Evolutionary conservation across 2,329 filamentous ascomycete species (phyloP), one percentile per base, ranked within the genome.

Genomic region (Stagonosporopsis tanaceti): DNA sequence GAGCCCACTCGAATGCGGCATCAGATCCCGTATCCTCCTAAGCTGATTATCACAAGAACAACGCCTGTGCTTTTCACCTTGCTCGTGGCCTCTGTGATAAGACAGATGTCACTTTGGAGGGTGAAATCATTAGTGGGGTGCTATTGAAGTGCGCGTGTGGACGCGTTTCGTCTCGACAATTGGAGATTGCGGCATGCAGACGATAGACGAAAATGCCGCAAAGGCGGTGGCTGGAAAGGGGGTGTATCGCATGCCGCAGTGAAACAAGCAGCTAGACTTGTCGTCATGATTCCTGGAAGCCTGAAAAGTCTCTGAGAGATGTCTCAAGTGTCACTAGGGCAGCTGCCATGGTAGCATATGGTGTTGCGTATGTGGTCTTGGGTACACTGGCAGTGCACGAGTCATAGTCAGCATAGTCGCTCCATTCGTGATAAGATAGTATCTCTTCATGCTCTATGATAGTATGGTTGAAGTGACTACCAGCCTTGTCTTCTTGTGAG

Each of bases 131-230:
- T 5, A 6, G 14, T 20, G 20, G 7, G 15, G 25, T n/a, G 28
- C 32, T 50, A 27, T 20, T 25, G 47, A 15, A 2, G 35, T 22
- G 25, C 28, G 22, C 39, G 20, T 42, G 27, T 39, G 4, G 22
- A 40, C 14, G 47, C 34, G 44, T 28, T 34, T 24, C 28, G 27
- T 42, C n/a, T 28, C 52, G 50, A 22, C 46, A 50, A 47, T 27
- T 56, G 53, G 46, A 50, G 47, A 46, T 50, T 50, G 46, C 47
- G 46, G 47, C 40, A 45, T 34, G 32, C 30, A 41, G 20, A 41
- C 28, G 24, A n/a, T 32, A 27, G 28, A 42, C 32, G 27, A 56
- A 50, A 56, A 56, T 56, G 24, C 53, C 53, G 47, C 53, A 56
- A 39, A 40, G 34, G 50, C 53, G 39, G 47, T 56, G 40, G 53